A percentile compares a stretch with the other conserved stretches of the same genome.
Evolutionary conservation across 139 green algal genomes (phyloP).

Genomic region (Nannochloris sp.): DNA sequence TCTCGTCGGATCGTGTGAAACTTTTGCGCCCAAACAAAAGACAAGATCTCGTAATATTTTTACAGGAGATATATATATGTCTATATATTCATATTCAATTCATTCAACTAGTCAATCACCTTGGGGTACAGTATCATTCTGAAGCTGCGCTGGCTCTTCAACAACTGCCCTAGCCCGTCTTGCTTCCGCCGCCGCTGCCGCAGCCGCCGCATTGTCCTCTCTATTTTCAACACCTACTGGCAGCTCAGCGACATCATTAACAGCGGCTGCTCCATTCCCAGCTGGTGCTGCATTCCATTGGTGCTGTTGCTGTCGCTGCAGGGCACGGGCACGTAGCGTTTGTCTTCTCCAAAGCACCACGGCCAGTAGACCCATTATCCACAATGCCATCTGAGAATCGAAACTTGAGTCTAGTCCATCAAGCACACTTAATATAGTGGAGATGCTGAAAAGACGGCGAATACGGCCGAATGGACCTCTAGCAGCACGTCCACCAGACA

Average conservation of each 20-base stretch:
- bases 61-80: no score
- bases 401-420: conserved; percentile 5
- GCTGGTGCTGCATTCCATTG: background rate
- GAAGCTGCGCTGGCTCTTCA: background rate
- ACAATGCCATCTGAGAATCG: conserved; percentile 7
- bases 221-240: background rate
- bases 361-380: conserved; percentile 16
- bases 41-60: no score
- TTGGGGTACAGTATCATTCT: background rate
- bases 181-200: background rate
- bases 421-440: conserved; percentile 4
- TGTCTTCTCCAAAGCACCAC: conserved; percentile 38
- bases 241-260: background rate
- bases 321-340: conserved; percentile 12
- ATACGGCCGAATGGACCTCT: no score
- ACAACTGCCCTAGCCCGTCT: background rate
- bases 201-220: background rate
- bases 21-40: no score
- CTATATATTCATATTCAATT: no score
- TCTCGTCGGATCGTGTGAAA: no score
- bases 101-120: background rate
- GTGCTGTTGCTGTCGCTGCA: conserved; percentile 6
- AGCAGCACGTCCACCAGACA: background rate
- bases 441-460: background rate
- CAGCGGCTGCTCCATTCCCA: background rate